Evolutionary conservation across 345 rosid genomes (phyloP), one percentile per base, ranked within the genome.

Genomic region (Citropsis articulata): DNA sequence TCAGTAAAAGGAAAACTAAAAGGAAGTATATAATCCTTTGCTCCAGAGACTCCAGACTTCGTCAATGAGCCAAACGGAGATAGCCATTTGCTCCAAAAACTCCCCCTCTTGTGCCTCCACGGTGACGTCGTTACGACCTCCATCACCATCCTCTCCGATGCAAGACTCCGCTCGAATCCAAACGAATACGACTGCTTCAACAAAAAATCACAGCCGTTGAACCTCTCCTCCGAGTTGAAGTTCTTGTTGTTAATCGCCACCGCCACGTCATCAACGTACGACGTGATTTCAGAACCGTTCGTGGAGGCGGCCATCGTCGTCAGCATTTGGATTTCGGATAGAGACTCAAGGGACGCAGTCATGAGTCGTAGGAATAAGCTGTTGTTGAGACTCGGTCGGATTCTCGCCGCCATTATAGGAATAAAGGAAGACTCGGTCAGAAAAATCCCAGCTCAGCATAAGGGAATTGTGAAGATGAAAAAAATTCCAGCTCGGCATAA

Each of bases 101-200:
- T 81, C 19, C 92, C 91, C 69, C 95, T 83, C 38, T 94, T 59
- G 73, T 84, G 89, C 48, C 98, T 81, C 90, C 97, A 90, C 0
- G 98, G 98, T 2, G 98, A 93, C 9, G 90, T 90, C 60, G 98
- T 91, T 27, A 86, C 82, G 1, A 97, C 83, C 78, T 93, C 98
- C 81, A 80, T 85, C 40, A 85, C 81, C 82, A 89, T 86, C 79
- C 94, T 90, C 79, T 93, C 97, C 45, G 97, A 86, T 6, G 87
- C 86, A 0, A 86, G 72, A 71, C 91, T 90, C 75, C 98, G 83
- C 84, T 93, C 98, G 83, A 87, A 92, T 1, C 92, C 97, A 64
- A 93, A 93, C 0, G 99, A 95, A 73, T 92, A 90, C 0, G 96
- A 95, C 50, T 96, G 75, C 82, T 93, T 95, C 76, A 95, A 67